These are phyloP conservation scores for Metschnikowia aberdeeniae DNA, from an alignment of 805 yeast genomes.

Conservation along the genomic window DNA sequence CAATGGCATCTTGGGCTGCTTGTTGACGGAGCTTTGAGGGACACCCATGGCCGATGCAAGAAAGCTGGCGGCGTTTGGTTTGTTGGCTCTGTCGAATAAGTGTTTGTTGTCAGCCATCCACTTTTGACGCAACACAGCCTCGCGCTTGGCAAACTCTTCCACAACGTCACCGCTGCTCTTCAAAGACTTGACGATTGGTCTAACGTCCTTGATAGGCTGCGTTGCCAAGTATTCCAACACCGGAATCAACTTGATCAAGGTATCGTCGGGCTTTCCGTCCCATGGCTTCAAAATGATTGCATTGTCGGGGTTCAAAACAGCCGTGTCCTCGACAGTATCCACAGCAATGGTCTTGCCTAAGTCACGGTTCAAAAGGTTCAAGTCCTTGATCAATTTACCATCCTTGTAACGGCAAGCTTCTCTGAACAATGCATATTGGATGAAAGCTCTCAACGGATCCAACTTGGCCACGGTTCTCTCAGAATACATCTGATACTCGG, in stretches of 20 bases:
- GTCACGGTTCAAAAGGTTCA: conserved; percentile 88
- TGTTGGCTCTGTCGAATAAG: conserved; percentile 26
- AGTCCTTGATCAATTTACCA: conserved; percentile 86
- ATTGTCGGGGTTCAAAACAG: conserved; percentile 86
- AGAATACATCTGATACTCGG: conserved; percentile 79
- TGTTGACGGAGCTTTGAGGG: conserved; percentile 42
- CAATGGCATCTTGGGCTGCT: conserved; percentile 71
- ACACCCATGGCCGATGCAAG: conserved; percentile 64
- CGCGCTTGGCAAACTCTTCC: conserved; percentile 78
- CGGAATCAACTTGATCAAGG: conserved; percentile 77
- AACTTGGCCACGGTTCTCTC: conserved; percentile 82
- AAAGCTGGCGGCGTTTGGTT: conserved; percentile 47
- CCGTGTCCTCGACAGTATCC: conserved; percentile 71
- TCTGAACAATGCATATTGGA: conserved; percentile 80
- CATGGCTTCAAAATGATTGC: conserved; percentile 83
- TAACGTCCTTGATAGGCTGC: conserved; percentile 79
- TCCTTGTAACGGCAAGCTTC: conserved; percentile 90
- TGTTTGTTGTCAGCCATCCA: conserved; percentile 54
- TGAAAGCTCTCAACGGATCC: conserved; percentile 89
- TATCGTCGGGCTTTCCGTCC: conserved; percentile 83
- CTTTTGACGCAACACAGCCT: conserved; percentile 64
- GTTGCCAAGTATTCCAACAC: conserved; percentile 93
- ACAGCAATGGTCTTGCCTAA: conserved; percentile 72
- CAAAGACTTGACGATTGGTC: conserved; percentile 79
- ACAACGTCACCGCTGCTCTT: conserved; percentile 62